Base-by-base conservation (phyloP, 2,329 filamentous ascomycete genomes). In the Ceratocystis harringtonii region DNA sequence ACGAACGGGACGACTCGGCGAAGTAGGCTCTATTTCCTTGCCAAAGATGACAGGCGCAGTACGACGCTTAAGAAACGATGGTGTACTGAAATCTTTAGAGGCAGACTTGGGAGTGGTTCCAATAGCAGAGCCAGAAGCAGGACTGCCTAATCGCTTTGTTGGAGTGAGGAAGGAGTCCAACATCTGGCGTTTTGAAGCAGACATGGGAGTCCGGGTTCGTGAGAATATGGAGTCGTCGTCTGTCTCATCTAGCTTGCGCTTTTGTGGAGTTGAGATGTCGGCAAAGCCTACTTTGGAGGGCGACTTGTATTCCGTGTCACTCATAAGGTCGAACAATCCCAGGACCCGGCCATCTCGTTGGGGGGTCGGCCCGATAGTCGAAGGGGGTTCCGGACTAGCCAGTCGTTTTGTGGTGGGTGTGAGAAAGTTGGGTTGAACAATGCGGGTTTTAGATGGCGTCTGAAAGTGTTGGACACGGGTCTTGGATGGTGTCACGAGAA, bases 291-390 rank as follows among this genome's bases (percentile, higher is more conserved):
- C 50, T n/a, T 67, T 67, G 44, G 57, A 65, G 8, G 66, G 66
- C 4, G 58, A 62, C 41, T 76, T 76, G 28, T 78, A 73, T 25
- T 78, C 77, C 52, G 77, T 76, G 66, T 81, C 78, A 30, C 78
- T 76, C 6, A 90, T 76, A 10, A 88, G 75, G 71, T 92, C 89
- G 72, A 94, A 94, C 19, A 94, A 76, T 3, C 89, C 88, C 1
- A 94, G 78, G 0, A 91, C 85, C 22, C 83, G 83, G 32, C 89
- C 89, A 72, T 92, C 87, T 68, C 85, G 84, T 71, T 92, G 89
- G 2, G 89, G 89, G 12, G 89, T 94, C 1, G 89, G 89, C 1
- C 88, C 88, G 68, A 94, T 81, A 0, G 80, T 81, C 4, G 82
- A 84, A 1, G 83, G 82, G 10, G 80, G 77, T 0, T 75, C 75